Evolutionary conservation across 108 stramenopile genomes (phyloP), one percentile per base, ranked within the genome.

Genomic region (Skeletonema grethae): DNA sequence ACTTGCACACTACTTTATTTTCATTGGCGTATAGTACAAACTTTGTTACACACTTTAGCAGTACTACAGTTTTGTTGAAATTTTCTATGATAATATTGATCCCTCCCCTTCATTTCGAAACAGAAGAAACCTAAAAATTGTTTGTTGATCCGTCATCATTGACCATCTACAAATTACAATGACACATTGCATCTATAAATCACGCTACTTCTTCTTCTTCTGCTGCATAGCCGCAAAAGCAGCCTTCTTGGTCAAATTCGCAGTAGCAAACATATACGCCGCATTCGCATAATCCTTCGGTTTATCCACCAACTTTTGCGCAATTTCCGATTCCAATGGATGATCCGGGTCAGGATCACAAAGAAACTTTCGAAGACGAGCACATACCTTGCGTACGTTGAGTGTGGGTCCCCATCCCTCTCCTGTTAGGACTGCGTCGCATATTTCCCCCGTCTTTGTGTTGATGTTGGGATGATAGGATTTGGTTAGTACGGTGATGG

Each of bases 381-480:
- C 66, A 36, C 76, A 72, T 0, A 77, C 66, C 46, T 79, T 76
- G 2, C 76, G 56, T 0, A 84, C 67, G 60, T 84, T 84, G 39
- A 84, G 67, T 22, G 84, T 84, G 24, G 84, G 84, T 25, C 79
- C 74, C 90, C 90, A 91, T 41, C 85, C 78, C 22, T 88, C 84
- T 20, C 85, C 87, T 39, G 90, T 85, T 53, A 91, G 68, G 24
- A 82, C 57, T 16, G 85, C 77, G 46, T 87, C 83, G 81, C 90
- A 91, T 29, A 91, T 90, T 69, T 90, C 90, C 13, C 90, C 90
- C 16, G 86, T 77, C 22, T 87, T 82, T 1, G 83, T 70, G 57
- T 90, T 90, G 28, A 94, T 84, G 59, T 90, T 92, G 35, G 90
- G 90, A 80, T 94, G 92, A 70, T 91, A 92, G 7, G 92, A 76